Conservation (phyloP, 2,329 filamentous ascomycete species). For the Colletotrichum spaethianum region DNA sequence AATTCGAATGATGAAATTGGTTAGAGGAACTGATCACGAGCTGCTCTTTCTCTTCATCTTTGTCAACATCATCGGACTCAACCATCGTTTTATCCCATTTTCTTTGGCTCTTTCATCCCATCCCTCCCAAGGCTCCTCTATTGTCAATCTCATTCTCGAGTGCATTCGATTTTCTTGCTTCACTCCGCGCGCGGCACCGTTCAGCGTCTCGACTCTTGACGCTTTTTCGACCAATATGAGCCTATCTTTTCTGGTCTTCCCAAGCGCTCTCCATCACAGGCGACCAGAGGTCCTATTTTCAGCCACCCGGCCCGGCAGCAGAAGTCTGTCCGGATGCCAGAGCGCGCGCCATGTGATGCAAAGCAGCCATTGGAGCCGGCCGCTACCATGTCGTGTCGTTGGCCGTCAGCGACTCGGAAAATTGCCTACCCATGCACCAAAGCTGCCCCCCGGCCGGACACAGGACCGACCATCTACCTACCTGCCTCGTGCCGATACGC, state of each 20-base stretch:
- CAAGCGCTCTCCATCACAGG: constrained; percentile 33
- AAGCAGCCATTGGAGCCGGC: constrained; percentile 13
- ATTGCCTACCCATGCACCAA: constrained; percentile 25
- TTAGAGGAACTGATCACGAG: constrained; percentile 6
- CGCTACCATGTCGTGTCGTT: constrained; percentile 13
- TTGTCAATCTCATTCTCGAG: constrained; percentile 15
- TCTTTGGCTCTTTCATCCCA: background rate
- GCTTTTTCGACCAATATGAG: constrained; percentile 16
- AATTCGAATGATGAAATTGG: background rate
- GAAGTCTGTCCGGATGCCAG: constrained; percentile 10
- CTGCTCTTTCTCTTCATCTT: background rate
- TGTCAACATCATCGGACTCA: background rate
- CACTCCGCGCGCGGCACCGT: constrained; percentile 40
- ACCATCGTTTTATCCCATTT: constrained; percentile 11
- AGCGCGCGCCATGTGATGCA: constrained; percentile 42
- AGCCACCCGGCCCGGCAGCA: constrained; percentile 18
- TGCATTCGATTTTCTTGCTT: constrained; percentile 22
- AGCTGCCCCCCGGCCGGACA: background rate
- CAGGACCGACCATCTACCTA: background rate
- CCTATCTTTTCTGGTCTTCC: constrained; percentile 27
- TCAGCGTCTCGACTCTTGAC: constrained; percentile 37
- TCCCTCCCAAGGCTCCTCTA: constrained; percentile 1
- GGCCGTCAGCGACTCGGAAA: constrained; percentile 32
- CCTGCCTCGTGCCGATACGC: constrained; percentile 25
- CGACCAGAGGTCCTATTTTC: constrained; percentile 9